These are phyloP conservation scores for Penicillium sp. DNA, from an alignment of 2,329 filamentous ascomycete genomes.

Conservation along the genomic window DNA sequence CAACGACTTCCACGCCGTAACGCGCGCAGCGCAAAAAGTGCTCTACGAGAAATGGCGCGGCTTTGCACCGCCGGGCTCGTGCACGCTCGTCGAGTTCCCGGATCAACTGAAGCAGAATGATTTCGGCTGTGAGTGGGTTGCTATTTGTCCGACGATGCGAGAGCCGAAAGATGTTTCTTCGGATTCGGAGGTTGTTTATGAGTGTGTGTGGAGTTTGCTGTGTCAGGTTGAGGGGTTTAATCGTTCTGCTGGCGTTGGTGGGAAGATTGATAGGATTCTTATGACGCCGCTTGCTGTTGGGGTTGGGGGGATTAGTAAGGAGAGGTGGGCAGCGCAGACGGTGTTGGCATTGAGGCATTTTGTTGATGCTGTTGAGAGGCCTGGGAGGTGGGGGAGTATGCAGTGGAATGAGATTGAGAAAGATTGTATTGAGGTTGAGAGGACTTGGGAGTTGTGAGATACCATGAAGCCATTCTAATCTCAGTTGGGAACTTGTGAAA, in stretches of 20 bases:
- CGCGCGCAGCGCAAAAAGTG: conserved; percentile 44
- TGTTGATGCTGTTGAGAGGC: conserved; percentile 47
- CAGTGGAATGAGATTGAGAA: conserved; percentile 37
- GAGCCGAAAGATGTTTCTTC: conserved; percentile 46
- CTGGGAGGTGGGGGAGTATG: conserved; percentile 45
- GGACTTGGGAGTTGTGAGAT: conserved; percentile 16
- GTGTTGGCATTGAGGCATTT: conserved; percentile 55
- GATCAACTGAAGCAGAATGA: conserved; percentile 40
- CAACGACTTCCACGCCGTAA: conserved; percentile 51
- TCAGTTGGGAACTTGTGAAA: too few relatives aligned
- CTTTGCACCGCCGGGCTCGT: conserved; percentile 53
- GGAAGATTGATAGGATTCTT: conserved; percentile 46
- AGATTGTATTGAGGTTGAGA: conserved; percentile 26
- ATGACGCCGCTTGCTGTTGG: conserved; percentile 57
- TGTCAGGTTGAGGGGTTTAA: conserved; percentile 53
- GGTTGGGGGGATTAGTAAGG: conserved; percentile 45
- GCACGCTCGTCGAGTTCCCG: conserved; percentile 50
- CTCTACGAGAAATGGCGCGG: conserved; percentile 52
- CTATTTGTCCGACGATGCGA: conserved; percentile 57
- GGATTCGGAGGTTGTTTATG: conserved; percentile 56
- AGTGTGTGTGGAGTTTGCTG: conserved; percentile 55
- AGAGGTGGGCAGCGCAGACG: conserved; percentile 53
- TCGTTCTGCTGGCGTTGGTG: conserved; percentile 12
- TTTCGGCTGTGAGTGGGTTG: conserved; percentile 48
- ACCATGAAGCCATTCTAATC: too few relatives aligned